phyloP scores from a whole-genome alignment of 176 grass and related monocot species.

The Pontederia paniculata region DNA sequence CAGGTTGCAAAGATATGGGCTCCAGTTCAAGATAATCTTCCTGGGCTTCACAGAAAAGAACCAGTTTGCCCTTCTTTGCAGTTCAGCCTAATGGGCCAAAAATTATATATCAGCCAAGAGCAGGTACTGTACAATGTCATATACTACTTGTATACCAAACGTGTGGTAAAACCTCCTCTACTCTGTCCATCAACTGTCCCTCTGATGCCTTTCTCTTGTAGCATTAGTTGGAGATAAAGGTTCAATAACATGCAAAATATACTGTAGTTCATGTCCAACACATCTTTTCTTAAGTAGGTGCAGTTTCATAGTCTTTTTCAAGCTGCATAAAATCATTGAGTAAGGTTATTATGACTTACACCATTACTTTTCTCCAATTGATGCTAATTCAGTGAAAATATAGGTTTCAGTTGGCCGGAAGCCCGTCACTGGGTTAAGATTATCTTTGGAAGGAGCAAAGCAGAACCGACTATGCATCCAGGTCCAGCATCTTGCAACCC shows the following conservation, averaged over 20 bases:
- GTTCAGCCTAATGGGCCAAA: constrained; percentile 62
- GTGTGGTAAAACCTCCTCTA: not conserved
- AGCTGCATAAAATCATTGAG: not conserved
- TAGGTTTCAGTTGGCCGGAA: constrained; percentile 56
- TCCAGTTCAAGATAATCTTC: constrained; percentile 36
- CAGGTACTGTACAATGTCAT: constrained; percentile 11
- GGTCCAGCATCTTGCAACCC: constrained; percentile 40
- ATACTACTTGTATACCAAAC: not conserved
- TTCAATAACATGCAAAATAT: too few species aligned
- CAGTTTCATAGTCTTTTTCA: too few species aligned
- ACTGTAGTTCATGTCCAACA: too few species aligned
- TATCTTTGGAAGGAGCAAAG: constrained; percentile 48
- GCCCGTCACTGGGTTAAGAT: constrained; percentile 47
- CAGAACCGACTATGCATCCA: constrained; percentile 46
- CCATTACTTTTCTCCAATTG: not conserved
- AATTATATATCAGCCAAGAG: constrained; percentile 58
- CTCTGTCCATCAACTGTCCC: not conserved
- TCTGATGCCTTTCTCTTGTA: too few species aligned
- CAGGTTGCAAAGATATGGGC: constrained; percentile 56
- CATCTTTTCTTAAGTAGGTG: too few species aligned
- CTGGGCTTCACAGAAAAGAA: constrained; percentile 50
- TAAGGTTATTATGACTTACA: not conserved
- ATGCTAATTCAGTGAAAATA: constrained; percentile 8
- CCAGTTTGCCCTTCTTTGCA: constrained; percentile 57
- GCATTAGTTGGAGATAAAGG: too few species aligned